Base-by-base conservation (phyloP, 164 flowering plant genomes). In the Brasenia schreberi region DNA sequence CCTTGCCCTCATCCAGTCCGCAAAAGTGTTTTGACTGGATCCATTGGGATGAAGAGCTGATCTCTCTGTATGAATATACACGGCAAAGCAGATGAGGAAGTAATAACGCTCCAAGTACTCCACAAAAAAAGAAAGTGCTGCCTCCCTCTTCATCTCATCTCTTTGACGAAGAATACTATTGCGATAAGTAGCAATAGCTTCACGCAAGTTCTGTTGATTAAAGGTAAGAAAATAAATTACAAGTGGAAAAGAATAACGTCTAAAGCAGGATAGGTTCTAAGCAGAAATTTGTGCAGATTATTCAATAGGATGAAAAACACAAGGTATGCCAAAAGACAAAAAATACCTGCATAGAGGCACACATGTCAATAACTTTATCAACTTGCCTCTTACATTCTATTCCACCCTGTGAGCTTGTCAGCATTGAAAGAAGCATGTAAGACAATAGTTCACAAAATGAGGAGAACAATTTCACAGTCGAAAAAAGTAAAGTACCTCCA, bases 91-190 rank as follows among this genome's bases (percentile, higher is more conserved):
- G 74, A 93, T 93, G 53, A 90, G 94, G 76, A 83, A 93, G 82
- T 93, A 93, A 77, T 93, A 93, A 78, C 96, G 82, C 70, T 93
- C 98, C 82, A 93, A 73, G 80, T 93, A 93, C 81, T 93, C 98
- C 74, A 93, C 86, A 73, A 93, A 93, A 71, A 86, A 88, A 42
- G 98, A 90, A 75, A 93, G 94, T 63, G 84, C 76, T 67, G 97
- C 88, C 81, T 87, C 97, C 74, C 88, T 84, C 83, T 88, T 93
- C 98, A 85, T 90, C 80, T 93, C 98, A 85, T 90, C 97, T 63
- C 89, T 78, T 78, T 93, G 94, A 61, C 90, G 86, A 66, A 85
- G 77, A 76, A 93, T 90, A 73, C 89, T 90, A 69, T 80, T 93
- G 68, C 98, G 96, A 72, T 90, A 90, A 63, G 84, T 78, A 75